Conservation (phyloP, 129 eudicot species). For the Centrapalus pauciflorus region DNA sequence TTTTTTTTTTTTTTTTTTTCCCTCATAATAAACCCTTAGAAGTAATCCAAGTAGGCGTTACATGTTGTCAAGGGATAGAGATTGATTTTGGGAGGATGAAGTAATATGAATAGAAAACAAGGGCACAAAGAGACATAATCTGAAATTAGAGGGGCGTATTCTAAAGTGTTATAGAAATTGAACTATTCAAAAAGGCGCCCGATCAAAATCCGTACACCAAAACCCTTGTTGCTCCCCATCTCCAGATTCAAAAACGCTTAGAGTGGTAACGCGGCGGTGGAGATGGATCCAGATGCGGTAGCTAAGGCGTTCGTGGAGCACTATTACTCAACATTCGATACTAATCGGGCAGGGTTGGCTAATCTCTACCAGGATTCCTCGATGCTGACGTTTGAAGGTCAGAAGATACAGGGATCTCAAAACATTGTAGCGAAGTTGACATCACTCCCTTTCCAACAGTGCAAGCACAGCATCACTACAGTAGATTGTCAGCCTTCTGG, state of each 20-base stretch:
- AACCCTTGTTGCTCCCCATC: conserved; percentile 2
- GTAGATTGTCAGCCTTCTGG: conserved; percentile 70
- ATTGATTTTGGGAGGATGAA: not conserved
- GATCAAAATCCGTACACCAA: not conserved
- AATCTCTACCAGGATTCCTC: conserved; percentile 46
- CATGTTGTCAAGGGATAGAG: not conserved
- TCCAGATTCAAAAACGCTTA: conserved; percentile 3
- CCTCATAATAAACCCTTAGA: no score
- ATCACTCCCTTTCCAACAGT: conserved; percentile 62
- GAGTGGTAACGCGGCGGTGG: conserved; percentile 19
- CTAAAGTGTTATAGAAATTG: not conserved
- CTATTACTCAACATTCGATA: conserved; percentile 63
- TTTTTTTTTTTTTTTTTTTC: no score
- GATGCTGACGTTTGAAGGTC: conserved; percentile 61
- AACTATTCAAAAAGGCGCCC: not conserved
- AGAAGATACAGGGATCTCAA: conserved; percentile 46
- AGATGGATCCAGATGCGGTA: conserved; percentile 56
- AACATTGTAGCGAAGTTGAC: conserved; percentile 49
- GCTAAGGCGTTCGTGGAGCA: conserved; percentile 60
- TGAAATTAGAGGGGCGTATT: not conserved
- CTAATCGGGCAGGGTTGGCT: conserved; percentile 36
- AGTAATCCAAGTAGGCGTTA: no score
- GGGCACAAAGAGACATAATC: not conserved
- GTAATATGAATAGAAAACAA: not conserved
- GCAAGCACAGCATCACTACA: conserved; percentile 55